These are phyloP conservation scores for Sporobolomyces roseus DNA, from an alignment of 768 basidiomycete genomes.

Conservation along the genomic window DNA sequence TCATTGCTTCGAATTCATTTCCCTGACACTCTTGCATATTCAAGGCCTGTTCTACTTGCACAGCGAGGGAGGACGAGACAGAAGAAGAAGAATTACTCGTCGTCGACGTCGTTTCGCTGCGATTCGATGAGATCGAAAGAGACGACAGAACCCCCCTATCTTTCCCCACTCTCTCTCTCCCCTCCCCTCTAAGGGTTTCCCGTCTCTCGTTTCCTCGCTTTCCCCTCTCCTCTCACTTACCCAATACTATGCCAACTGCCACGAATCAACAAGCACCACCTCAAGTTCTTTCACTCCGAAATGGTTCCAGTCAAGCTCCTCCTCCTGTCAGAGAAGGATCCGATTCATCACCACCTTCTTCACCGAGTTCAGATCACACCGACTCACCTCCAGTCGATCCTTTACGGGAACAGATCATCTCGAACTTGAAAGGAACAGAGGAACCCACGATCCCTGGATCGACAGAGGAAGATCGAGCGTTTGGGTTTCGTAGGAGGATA, in stretches of 20 bases:
- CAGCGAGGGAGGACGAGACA: too few species aligned
- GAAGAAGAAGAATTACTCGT: too few species aligned
- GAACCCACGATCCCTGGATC: slow-evolving; percentile 19
- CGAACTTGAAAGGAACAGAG: slow-evolving; percentile 15
- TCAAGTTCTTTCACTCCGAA: slow-evolving; percentile 5
- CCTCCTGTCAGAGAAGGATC: too few species aligned
- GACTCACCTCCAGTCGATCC: slow-evolving; percentile 17
- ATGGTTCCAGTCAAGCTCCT: not conserved
- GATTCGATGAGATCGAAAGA: too few species aligned
- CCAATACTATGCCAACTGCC: not conserved
- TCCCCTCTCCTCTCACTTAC: not conserved
- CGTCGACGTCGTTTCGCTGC: too few species aligned
- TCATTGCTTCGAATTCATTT: too few species aligned
- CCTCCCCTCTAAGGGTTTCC: too few species aligned
- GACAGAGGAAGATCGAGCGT: slow-evolving; percentile 12
- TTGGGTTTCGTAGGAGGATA: slow-evolving; percentile 28
- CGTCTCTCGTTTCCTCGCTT: not conserved
- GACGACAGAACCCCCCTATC: too few species aligned
- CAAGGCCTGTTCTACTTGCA: too few species aligned
- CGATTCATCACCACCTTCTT: slow-evolving; percentile 8
- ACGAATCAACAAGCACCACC: not conserved
- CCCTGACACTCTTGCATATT: too few species aligned
- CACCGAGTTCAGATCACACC: not conserved
- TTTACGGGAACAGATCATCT: slow-evolving; percentile 30
- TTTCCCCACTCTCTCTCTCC: too few species aligned